Conservation (phyloP, 352 stramenopile genomes). For the Phytophthora crassamura region DNA sequence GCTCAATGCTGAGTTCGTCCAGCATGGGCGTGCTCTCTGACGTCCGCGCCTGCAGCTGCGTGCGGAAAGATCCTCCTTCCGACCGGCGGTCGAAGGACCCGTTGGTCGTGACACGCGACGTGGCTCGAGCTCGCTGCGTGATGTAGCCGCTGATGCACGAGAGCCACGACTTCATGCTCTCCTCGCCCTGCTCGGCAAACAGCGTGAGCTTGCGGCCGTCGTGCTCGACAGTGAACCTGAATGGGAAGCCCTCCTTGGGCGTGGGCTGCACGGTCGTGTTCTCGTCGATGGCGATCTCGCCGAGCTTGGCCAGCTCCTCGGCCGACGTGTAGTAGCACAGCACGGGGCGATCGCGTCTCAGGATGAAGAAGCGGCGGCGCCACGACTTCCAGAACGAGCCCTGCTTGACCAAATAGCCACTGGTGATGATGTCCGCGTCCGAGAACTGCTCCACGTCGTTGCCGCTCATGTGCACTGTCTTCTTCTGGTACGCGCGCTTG, state of each 20-base stretch:
- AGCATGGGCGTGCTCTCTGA: constrained; percentile 50
- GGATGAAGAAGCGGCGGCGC: constrained; percentile 83
- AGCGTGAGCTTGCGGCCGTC: constrained; percentile 72
- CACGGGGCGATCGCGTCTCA: constrained; percentile 75
- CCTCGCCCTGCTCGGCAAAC: constrained; percentile 63
- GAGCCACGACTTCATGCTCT: constrained; percentile 72
- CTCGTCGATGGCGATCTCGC: constrained; percentile 79
- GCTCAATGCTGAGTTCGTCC: constrained; percentile 45
- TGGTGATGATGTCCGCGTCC: constrained; percentile 82
- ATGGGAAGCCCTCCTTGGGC: constrained; percentile 64
- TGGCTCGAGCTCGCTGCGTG: constrained; percentile 33
- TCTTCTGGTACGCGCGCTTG: constrained; percentile 77
- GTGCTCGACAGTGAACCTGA: constrained; percentile 76
- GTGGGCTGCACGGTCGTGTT: constrained; percentile 57
- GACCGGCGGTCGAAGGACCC: constrained; percentile 45
- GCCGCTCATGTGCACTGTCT: constrained; percentile 74
- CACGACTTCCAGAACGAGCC: constrained; percentile 91
- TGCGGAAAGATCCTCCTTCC: constrained; percentile 42
- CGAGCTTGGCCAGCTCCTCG: constrained; percentile 81
- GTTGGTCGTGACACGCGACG: constrained; percentile 35
- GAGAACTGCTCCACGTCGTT: constrained; percentile 89
- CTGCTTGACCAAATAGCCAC: constrained; percentile 84
- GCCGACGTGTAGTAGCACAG: constrained; percentile 85
- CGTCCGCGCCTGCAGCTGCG: constrained; percentile 36
- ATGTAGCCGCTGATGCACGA: constrained; percentile 64